These are phyloP conservation scores for Scedosporium aurantiacum DNA, from an alignment of 2,329 filamentous ascomycete species.

Conservation along the genomic window DNA sequence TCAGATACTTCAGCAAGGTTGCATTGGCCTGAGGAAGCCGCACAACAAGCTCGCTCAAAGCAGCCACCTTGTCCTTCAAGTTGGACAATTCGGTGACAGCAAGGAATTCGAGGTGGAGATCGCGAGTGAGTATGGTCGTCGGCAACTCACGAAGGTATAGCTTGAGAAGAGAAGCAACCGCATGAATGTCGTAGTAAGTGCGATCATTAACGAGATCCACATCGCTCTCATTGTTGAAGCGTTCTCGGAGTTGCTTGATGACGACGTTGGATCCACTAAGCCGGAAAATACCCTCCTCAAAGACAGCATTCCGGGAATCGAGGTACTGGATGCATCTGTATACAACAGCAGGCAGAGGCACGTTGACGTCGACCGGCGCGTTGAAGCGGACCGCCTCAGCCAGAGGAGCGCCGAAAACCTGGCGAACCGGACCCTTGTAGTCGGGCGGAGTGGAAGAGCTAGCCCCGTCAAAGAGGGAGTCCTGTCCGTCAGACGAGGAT, in stretches of 20 bases:
- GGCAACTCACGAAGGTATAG: slow-evolving; percentile 88
- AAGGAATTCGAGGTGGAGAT: slow-evolving; percentile 82
- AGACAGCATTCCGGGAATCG: slow-evolving; percentile 65
- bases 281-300: slow-evolving; percentile 92
- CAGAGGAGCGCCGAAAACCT: slow-evolving; percentile 77
- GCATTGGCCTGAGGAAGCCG: slow-evolving; percentile 71
- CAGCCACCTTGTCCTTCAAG: slow-evolving; percentile 62
- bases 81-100: slow-evolving; percentile 70
- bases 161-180: slow-evolving; percentile 87
- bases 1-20: slow-evolving; percentile 71
- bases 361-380: slow-evolving; percentile 58
- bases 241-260: slow-evolving; percentile 80
- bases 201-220: slow-evolving; percentile 75
- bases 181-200: slow-evolving; percentile 89
- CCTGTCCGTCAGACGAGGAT: slow-evolving; percentile 46
- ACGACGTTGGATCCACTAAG: slow-evolving; percentile 94
- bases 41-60: slow-evolving; percentile 68
- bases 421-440: slow-evolving; percentile 45
- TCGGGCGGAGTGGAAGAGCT: slow-evolving; percentile 31
- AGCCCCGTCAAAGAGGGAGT: slow-evolving; percentile 41
- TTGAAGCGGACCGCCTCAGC: slow-evolving; percentile 78
- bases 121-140: slow-evolving; percentile 79
- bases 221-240: slow-evolving; percentile 89
- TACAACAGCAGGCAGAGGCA: slow-evolving; percentile 80
- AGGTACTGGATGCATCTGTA: slow-evolving; percentile 94